Conservation (phyloP, 1,284 basidiomycete genomes). For the Neonothopanus nambi region DNA sequence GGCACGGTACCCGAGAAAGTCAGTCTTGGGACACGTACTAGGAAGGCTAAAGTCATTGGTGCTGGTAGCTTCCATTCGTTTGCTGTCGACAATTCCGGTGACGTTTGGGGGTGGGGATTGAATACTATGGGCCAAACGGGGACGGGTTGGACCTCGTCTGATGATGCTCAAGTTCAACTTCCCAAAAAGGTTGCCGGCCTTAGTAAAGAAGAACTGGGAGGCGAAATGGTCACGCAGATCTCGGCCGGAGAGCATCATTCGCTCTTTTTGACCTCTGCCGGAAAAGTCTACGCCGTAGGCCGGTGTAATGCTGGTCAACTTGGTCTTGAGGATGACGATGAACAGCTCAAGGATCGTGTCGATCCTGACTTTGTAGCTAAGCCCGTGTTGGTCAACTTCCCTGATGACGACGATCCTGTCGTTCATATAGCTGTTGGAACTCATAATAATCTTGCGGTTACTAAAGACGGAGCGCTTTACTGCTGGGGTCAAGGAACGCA, state of each 20-base stretch:
- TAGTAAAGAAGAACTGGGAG: constrained; percentile 64
- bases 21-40: constrained; percentile 62
- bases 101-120: constrained; percentile 90
- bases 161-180: constrained; percentile 57
- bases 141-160: constrained; percentile 43
- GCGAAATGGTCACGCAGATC: constrained; percentile 71
- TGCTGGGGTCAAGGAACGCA: constrained; percentile 85
- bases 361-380: constrained; percentile 60
- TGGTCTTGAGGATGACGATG: constrained; percentile 66
- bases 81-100: constrained; percentile 81
- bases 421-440: constrained; percentile 76
- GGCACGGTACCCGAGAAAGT: constrained; percentile 83
- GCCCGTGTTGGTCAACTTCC: constrained; percentile 70
- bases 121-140: constrained; percentile 65
- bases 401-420: constrained; percentile 69
- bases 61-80: constrained; percentile 88
- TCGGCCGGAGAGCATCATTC: constrained; percentile 85
- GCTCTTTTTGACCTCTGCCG: constrained; percentile 81
- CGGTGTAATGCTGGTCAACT: constrained; percentile 79
- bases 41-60: constrained; percentile 77
- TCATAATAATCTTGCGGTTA: constrained; percentile 84
- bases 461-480: constrained; percentile 76
- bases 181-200: constrained; percentile 74
- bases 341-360: constrained; percentile 50
- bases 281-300: constrained; percentile 84